Evolutionary conservation across 441 rosid genomes (phyloP), one percentile per base, ranked within the genome.

Genomic region (Kokia cookei): DNA sequence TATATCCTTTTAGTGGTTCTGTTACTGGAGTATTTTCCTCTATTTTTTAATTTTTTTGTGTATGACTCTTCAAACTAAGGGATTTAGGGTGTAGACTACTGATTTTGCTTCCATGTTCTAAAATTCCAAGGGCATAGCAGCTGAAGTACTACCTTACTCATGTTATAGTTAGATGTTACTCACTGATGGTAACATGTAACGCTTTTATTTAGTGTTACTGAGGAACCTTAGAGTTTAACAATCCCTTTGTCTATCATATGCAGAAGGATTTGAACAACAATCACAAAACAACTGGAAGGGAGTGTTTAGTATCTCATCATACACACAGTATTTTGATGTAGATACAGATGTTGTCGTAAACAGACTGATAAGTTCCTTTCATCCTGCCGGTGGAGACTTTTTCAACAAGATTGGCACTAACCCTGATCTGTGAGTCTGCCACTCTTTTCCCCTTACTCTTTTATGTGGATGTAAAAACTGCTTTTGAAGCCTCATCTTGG

Each of bases 371-470:
- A 88, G 90, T 82, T 92, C 98, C 8, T 77, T 96, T 59, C 82
- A 84, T 80, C 97, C 97, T 29, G 71, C 75, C 9, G 81, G 80
- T 76, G 98, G 92, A 11, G 91, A 92, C 82, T 96, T 96, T 81
- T 96, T 90, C 89, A 84, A 79, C 88, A 93, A 92, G 87, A 93
- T 91, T 53, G 94, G 90, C 76, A 96, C 98, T n/a, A 93, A 96
- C 74, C 99, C 99, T 69, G 99, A 96, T 81, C 81, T 96, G 97
- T 96, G 84, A 96, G 99, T 89, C 75, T 51, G 27, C 60, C 13
- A 0, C 57, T 71, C 65, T 63, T 15, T 0, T 26, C 60, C 10
- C 64, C 50, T 37, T 40, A n/a, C 9, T 51, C 35, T 57, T 65
- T 37, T 6, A 17, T 45, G 43, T 19, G 7, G 47, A 10, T 70